Evolutionary conservation across 345 rosid genomes (phyloP), one percentile per base, ranked within the genome.

Genomic region (Gossypium thurberi): DNA sequence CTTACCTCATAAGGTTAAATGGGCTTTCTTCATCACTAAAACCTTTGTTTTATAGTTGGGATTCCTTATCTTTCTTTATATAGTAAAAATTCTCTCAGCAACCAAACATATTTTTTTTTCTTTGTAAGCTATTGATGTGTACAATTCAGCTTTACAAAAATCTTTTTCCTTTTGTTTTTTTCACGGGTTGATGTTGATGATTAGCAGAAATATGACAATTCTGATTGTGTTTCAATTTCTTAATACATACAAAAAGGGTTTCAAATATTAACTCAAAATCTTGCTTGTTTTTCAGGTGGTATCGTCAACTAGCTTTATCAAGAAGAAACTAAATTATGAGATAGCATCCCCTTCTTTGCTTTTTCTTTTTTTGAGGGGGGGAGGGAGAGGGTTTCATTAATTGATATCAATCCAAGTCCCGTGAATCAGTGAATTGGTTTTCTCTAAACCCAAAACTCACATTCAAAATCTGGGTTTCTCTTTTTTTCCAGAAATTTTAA

Each of bases 371-470:
- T 46, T 46, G 1, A 0, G 2, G 13, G 48, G 48, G 10, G 48
- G 7, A 58, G 47, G 64, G 40, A 47, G 50, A 58, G 56, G 8
- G 47, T 26, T 69, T 65, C 78, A 74, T 89, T 89, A 83, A 87
- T 85, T 82, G 82, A 75, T 72, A 79, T 74, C 86, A 75, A 78
- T 73, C 63, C 65, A 26, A 65, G 67, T 72, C 87, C 21, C 85
- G 87, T 87, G 84, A 80, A 51, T 78, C 75, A 28, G 76, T 78
- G 67, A 33, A 74, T 78, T 21, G 72, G 75, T 70, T 74, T 33
- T 74, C 77, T 44, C 44, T 76, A 44, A 77, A 66, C 55, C 66
- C 6, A 11, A 51, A 64, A 50, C 67, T 64, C 59, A 42, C 78
- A 73, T 80, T 82, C 76, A 71, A 75, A 64, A 64, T 65, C 50